Base-by-base conservation (phyloP, 2,329 filamentous ascomycete species). In the Stagonosporopsis cucurbitacearum region DNA sequence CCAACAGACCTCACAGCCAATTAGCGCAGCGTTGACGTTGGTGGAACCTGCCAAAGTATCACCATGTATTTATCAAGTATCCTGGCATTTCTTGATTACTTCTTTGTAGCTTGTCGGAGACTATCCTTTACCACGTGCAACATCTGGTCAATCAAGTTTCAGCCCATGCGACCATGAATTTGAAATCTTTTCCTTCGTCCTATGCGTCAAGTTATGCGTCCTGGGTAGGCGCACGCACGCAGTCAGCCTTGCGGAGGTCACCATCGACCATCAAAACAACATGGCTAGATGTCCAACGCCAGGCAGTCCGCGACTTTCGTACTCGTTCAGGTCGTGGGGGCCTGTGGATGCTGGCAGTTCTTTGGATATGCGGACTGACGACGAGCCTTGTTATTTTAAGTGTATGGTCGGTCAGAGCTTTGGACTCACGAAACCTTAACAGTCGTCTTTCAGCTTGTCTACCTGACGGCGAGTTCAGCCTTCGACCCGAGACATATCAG, bases 381-480 rank as follows among this genome's bases (percentile, higher is more conserved):
- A 32, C 28, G 7, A 36, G 35, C 19, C 50, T 47, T n/a, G 20
- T 35, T 5, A 1, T 47, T 1, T 19, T 46, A n/a, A 42, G 41
- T 13, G 36, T 45, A 2, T 50, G 37, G 28, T 44, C 52, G 4
- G 20, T 9, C 3, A 17, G 6, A 9, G 8, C 6, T 17, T 28
- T 17, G 17, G 6, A 13, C 5, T 11, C 11, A n/a, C 13, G 15
- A 32, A 37, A 15, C 7, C 9, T 17, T 23, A 7, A n/a, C 15
- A n/a, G 15, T 8, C 35, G 4, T 4, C 32, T n/a, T 6, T 45
- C 32, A 2, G 45, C 58, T 3, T 59, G 56, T 32, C 43, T 54
- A 12, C 57, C 59, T 4, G 58, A 64, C 37, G 57, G 54, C 4
- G 41, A 50, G 9, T 63, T 62, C 22, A 44, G 19, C 9, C 23